Conservation (phyloP, 2,329 filamentous ascomycete species). For the Aaosphaeria pasadenensis region DNA sequence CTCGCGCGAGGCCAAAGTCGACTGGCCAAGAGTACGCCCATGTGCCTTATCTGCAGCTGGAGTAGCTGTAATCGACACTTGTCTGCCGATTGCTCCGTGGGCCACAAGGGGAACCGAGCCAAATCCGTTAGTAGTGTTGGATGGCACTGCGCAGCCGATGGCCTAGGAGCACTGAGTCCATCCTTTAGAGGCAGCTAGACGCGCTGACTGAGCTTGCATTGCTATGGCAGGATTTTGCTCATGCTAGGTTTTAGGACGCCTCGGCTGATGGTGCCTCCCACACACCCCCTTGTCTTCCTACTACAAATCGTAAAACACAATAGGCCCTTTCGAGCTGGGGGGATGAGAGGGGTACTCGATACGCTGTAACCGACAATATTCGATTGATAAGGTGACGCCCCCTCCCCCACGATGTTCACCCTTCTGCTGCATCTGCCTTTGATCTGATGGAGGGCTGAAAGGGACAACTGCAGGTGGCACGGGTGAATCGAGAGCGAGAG, state of each 20-base stretch:
- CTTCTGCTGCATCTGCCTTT: background rate
- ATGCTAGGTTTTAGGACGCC: background rate
- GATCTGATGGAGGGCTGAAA: background rate
- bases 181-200: background rate
- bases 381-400: background rate
- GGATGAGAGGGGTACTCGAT: background rate
- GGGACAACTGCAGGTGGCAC: background rate
- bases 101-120: background rate
- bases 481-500: background rate
- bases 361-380: background rate
- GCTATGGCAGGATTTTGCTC: background rate
- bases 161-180: background rate
- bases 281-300: too few species aligned
- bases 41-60: background rate
- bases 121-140: background rate
- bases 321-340: background rate
- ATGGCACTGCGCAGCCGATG: background rate
- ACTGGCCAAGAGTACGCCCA: background rate
- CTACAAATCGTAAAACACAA: too few species aligned
- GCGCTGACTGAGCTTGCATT: background rate
- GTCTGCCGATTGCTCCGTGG: too few species aligned
- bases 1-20: background rate
- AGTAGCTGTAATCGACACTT: background rate
- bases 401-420: background rate
- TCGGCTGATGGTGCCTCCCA: too few species aligned